Percentiles rank a stretch among this genome's conserved stretches.
Evolutionary conservation across 257 asterid genomes (phyloP).

Genomic region (Haberlea rhodopensis): DNA sequence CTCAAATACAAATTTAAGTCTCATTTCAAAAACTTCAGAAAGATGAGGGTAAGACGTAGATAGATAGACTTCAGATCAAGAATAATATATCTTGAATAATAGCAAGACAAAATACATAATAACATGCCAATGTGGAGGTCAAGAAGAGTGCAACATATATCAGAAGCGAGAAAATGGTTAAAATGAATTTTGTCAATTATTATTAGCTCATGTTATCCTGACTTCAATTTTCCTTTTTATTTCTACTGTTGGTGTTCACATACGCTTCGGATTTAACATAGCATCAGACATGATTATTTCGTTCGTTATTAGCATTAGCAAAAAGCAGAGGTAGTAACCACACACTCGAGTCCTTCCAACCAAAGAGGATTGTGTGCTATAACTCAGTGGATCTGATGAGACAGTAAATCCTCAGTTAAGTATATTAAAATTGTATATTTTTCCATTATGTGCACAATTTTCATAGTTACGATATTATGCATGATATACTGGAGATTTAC

Average conservation of each 20-base stretch:
- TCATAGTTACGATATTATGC: not conserved
- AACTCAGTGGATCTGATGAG: not conserved
- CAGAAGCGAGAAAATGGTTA: not conserved
- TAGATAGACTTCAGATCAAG: not conserved
- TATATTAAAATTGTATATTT: conserved; percentile 4
- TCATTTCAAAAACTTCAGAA: conserved; percentile 13
- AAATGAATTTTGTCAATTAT: not conserved
- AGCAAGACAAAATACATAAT: not conserved
- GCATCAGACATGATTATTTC: not conserved
- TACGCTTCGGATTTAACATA: not conserved
- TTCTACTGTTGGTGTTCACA: not conserved
- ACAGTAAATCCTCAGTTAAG: not conserved
- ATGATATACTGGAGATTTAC: conserved; percentile 28
- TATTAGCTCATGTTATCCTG: not conserved
- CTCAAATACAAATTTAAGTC: conserved; percentile 2
- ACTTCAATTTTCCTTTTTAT: not conserved
- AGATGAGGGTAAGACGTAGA: not conserved
- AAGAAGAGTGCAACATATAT: not conserved
- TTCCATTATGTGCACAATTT: not conserved
- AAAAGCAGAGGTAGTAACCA: not conserved
- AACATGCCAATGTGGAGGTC: not conserved
- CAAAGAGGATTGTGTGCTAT: not conserved
- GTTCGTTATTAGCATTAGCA: not conserved
- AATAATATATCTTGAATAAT: not conserved
- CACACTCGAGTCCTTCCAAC: not conserved